Percentiles rank a stretch among this genome's conserved stretches.
phyloP scores from a whole-genome alignment of 1,284 basidiomycete genomes.

The Trametes pubescens region DNA sequence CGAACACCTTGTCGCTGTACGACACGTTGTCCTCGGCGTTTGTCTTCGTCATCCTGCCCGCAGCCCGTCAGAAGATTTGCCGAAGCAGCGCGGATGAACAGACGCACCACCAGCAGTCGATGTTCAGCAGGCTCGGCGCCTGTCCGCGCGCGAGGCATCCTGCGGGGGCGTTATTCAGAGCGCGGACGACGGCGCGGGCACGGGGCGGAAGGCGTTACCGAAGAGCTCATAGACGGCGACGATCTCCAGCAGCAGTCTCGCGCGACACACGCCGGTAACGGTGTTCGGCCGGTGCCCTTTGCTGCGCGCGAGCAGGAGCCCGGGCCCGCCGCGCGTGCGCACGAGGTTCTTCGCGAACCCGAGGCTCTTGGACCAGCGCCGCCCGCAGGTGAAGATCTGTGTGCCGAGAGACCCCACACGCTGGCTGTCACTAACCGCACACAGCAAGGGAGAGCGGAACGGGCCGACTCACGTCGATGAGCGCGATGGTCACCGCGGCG shows the following conservation, averaged over 20 bases:
- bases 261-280: constrained; percentile 49
- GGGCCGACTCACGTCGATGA: constrained; percentile 49
- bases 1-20: constrained; percentile 57
- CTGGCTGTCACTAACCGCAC: constrained; percentile 14
- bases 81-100: neutral
- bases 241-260: constrained; percentile 53
- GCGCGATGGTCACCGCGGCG: constrained; percentile 49
- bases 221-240: constrained; percentile 56
- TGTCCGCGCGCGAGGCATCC: constrained; percentile 51
- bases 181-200: neutral
- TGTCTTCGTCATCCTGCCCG: constrained; percentile 36
- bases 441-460: constrained; percentile 15
- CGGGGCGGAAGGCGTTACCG: constrained; percentile 37
- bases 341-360: constrained; percentile 51
- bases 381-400: constrained; percentile 59
- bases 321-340: constrained; percentile 49
- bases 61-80: constrained; percentile 26
- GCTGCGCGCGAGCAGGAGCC: constrained; percentile 48
- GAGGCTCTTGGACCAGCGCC: constrained; percentile 53
- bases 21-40: constrained; percentile 44
- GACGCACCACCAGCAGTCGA: constrained; percentile 52
- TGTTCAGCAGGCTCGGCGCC: constrained; percentile 49
- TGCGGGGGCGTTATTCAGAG: constrained; percentile 23
- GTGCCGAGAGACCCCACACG: constrained; percentile 19
- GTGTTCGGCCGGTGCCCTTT: constrained; percentile 39